Base-by-base conservation (phyloP, 2,329 filamentous ascomycete genomes). In the Diaporthe sp. region DNA sequence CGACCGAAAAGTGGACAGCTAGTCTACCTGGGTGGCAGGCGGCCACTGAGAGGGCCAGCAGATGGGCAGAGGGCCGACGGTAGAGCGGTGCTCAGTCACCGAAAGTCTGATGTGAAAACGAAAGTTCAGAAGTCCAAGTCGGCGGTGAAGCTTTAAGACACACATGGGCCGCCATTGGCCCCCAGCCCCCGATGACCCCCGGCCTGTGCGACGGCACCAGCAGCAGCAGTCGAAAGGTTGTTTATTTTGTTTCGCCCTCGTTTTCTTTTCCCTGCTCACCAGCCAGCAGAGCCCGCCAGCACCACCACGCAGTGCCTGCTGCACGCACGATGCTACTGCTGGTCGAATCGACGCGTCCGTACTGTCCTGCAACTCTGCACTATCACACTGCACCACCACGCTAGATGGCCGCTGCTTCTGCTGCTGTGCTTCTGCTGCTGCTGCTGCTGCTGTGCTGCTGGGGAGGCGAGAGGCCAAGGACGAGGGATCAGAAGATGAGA, bases 71-170 rank as follows among this genome's bases (percentile, higher is more conserved):
- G 57, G 31, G 10, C 28, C 55, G 31, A 39, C 51, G 51, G 53
- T 34, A 57, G 12, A 42, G 71, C 71, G 44, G 57, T 53, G 44
- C n/a, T 72, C 71, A 61, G 71, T 61, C 44, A 62, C 71, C 71
- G 71, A 72, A 62, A 72, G 71, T 72, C 57, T 62, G 34, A 42
- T 61, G n/a, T 51, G n/a, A 44, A 67, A 22, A 17, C 49, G n/a
- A 44, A 67, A 22, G 25, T 34, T 46, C 34, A 42, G 7, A 6
- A 46, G 42, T 65, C 42, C 57, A 72, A 55, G 44, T 55, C 44
- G 71, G 55, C 71, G 71, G 58, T 65, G 46, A 73, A 46, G 46
- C 58, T 34, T 34, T 72, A 55, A 72, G 57, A 72, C 71, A 72
- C 44, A n/a, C 67, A 71, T 72, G 57, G 57, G 71, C 57, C 44